Evolutionary conservation across 352 stramenopile species (phyloP).

Genomic region (Plasmopara viticola): DNA sequence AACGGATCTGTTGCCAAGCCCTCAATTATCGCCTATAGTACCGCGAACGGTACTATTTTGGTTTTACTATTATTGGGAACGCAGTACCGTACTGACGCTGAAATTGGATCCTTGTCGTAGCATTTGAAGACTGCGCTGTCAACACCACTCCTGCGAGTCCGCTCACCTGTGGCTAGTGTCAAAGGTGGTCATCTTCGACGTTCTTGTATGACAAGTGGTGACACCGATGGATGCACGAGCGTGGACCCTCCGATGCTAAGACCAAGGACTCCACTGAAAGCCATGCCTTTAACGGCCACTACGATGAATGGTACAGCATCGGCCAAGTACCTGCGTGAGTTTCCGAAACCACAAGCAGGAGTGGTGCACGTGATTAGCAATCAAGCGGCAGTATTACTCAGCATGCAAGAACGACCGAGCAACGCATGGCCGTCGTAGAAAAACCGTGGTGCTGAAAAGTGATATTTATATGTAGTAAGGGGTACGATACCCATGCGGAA

Average conservation of each 20-base stretch:
- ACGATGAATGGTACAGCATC: constrained; percentile 10
- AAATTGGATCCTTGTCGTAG: constrained; percentile 8
- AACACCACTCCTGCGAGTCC: constrained; percentile 35
- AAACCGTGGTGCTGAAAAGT: neutral
- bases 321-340: constrained; percentile 49
- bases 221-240: neutral
- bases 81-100: neutral
- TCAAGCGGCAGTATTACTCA: constrained; percentile 11
- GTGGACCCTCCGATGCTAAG: constrained; percentile 6
- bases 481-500: too few relatives aligned
- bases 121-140: constrained; percentile 35
- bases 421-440: constrained; percentile 39
- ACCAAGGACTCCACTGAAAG: constrained; percentile 16
- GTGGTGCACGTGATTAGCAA: constrained; percentile 32
- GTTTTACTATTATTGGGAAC: neutral
- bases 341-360: constrained; percentile 43
- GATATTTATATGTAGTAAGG: neutral
- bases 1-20: constrained; percentile 28
- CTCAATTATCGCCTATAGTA: constrained; percentile 34
- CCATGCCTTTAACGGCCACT: constrained; percentile 7
- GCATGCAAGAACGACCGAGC: constrained; percentile 28
- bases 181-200: constrained; percentile 9
- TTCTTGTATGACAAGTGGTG: constrained; percentile 2
- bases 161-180: constrained; percentile 11
- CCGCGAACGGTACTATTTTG: constrained; percentile 29